These are phyloP conservation scores for Cladobotryum mycophilum DNA, from an alignment of 2,329 filamentous ascomycete species.

Conservation along the genomic window DNA sequence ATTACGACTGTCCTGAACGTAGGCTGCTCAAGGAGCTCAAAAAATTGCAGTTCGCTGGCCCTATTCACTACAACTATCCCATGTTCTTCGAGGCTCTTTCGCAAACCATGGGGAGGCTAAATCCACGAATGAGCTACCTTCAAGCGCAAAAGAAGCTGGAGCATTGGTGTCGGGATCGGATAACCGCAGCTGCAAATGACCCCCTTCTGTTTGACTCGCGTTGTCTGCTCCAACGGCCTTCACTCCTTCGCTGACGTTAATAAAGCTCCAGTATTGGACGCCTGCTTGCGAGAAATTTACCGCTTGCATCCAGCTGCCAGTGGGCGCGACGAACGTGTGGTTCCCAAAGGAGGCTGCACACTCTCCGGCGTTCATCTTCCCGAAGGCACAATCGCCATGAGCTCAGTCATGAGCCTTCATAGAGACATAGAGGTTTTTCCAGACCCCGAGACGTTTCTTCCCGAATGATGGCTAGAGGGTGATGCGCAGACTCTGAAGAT, in stretches of 20 bases:
- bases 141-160: constrained; percentile 7
- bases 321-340: constrained; percentile 10
- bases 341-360: constrained; percentile 4
- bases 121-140: neutral
- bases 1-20: constrained; percentile 6
- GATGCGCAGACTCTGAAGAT: neutral
- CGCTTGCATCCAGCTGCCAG: constrained; percentile 11
- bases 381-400: constrained; percentile 3
- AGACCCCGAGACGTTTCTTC: constrained; percentile 3
- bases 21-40: constrained; percentile 5
- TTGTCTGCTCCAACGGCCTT: constrained; percentile 5
- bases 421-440: constrained; percentile 7
- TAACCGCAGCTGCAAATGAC: constrained; percentile 1
- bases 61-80: constrained; percentile 4
- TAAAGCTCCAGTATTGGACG: constrained; percentile 3
- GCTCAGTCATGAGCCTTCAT: constrained; percentile 5
- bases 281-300: constrained; percentile 10
- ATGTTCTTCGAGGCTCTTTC: neutral
- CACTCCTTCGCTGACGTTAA: constrained; percentile 5
- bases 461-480: constrained; percentile 9
- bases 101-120: neutral
- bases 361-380: constrained; percentile 5
- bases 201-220: neutral
- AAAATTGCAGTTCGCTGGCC: constrained; percentile 2
- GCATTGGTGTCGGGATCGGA: constrained; percentile 4